Evolutionary conservation across 768 basidiomycete species (phyloP), one percentile per base, ranked within the genome.

Genomic region (Leccinum rimulosum): DNA sequence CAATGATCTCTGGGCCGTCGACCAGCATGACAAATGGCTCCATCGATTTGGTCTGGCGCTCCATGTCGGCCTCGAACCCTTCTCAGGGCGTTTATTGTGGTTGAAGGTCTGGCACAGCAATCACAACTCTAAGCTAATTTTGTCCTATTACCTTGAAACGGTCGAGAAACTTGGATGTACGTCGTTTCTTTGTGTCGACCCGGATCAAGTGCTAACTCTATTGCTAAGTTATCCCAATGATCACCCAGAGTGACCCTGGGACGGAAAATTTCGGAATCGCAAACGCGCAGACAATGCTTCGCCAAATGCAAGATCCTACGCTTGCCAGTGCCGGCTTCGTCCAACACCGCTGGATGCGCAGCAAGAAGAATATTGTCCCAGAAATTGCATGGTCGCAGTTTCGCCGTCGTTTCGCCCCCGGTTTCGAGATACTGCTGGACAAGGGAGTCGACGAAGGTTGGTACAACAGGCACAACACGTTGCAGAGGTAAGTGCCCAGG

Each of bases 331-430:
- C 33, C 33, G 76, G 70, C 0, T 77, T 73, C 0, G 53, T 79
- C 0, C 80, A 82, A 56, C 80, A 84, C 51, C 63, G 70, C 0
- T 82, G 74, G 66, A 75, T 66, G 67, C 55, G 62, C 0, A 55
- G 65, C 0, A 74, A 79, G 36, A 72, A 65, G 28, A 30, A 30
- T 50, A 64, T 82, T 40, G 78, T 74, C 56, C 68, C 77, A 0
- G 80, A 83, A 57, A 75, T 74, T 0, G 19, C 47, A 48, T 48
- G 22, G 47, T 48, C 47, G 17, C 22, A 48, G 47, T 11, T 48
- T 19, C 22, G 60, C 58, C 55, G 62, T 0, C 38, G 64, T 1
- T 81, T 72, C 48, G 55, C 73, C 0, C 75, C 73, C 1, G 76
- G 76, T 0, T 80, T 77, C 64, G 76, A 81, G 57, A 27, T 63